Percentiles rank a stretch among this genome's conserved stretches.
These are phyloP conservation scores for Septoria petroselini DNA, from an alignment of 2,329 filamentous ascomycete genomes.

Conservation along the genomic window DNA sequence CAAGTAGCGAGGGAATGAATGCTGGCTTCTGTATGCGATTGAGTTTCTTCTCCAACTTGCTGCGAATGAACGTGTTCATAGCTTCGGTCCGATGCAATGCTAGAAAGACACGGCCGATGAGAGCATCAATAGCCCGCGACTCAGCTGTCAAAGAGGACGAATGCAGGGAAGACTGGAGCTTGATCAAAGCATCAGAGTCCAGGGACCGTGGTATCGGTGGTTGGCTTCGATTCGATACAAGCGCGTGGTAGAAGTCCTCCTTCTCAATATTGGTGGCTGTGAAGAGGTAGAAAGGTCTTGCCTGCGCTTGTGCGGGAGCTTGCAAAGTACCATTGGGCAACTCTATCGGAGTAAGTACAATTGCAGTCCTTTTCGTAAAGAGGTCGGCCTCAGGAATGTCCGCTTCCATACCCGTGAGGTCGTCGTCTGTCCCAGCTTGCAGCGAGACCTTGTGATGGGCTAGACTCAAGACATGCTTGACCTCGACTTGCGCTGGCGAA, in stretches of 20 bases:
- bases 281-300: constrained; percentile 86
- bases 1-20: constrained; percentile 80
- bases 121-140: constrained; percentile 88
- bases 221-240: constrained; percentile 68
- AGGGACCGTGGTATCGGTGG: constrained; percentile 72
- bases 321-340: constrained; percentile 27
- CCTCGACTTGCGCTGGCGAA: constrained; percentile 89
- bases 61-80: constrained; percentile 72
- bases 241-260: constrained; percentile 95
- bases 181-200: constrained; percentile 81
- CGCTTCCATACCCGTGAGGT: constrained; percentile 50
- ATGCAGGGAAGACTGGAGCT: constrained; percentile 84
- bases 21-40: constrained; percentile 86
- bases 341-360: constrained; percentile 34
- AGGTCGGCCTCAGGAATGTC: constrained; percentile 84
- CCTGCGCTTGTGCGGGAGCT: constrained; percentile 36
- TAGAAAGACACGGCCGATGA: constrained; percentile 84
- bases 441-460: constrained; percentile 82
- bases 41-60: constrained; percentile 94
- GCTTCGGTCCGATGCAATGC: constrained; percentile 81
- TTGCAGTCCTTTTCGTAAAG: constrained; percentile 73
- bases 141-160: constrained; percentile 79
- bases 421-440: constrained; percentile 60
- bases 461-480: constrained; percentile 91
- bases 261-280: constrained; percentile 94